These are phyloP conservation scores for Epichloe festucae DNA, from an alignment of 2,329 filamentous ascomycete species.

Conservation along the genomic window DNA sequence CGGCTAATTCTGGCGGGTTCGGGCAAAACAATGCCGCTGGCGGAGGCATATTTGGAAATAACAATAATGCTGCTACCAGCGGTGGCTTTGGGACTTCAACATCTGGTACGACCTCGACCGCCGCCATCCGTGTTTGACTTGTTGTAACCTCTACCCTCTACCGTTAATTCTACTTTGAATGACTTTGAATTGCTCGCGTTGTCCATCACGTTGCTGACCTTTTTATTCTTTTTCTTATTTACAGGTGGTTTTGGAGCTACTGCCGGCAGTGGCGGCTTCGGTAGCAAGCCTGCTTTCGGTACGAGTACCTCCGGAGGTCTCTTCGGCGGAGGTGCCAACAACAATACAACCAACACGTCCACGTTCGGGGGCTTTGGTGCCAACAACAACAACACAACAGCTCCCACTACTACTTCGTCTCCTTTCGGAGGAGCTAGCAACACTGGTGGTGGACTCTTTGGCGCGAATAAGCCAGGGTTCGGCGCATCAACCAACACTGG, in stretches of 20 bases:
- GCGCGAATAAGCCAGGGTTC: conserved; percentile 38
- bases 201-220: not conserved
- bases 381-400: conserved; percentile 15
- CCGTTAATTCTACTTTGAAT: not conserved
- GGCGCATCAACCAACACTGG: conserved; percentile 28
- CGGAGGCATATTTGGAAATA: conserved; percentile 33
- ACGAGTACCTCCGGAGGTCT: conserved; percentile 28
- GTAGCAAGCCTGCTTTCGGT: conserved; percentile 41
- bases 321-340: conserved; percentile 31
- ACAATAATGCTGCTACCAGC: conserved; percentile 12
- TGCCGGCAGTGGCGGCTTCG: conserved; percentile 21
- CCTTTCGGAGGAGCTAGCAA: conserved; percentile 26
- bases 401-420: conserved; percentile 21
- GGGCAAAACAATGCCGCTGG: conserved; percentile 25
- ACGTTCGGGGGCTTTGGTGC: conserved; percentile 30
- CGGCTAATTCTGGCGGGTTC: conserved; percentile 27
- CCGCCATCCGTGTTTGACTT: not conserved
- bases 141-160: too few relatives aligned
- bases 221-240: not conserved
- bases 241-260: conserved; percentile 26
- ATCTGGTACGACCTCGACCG: conserved; percentile 16
- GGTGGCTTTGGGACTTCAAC: conserved; percentile 24
- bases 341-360: conserved; percentile 19
- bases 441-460: conserved; percentile 39
- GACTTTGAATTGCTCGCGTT: not conserved